These are phyloP conservation scores for Lojkania enalia DNA, from an alignment of 2,329 filamentous ascomycete genomes.

Conservation along the genomic window DNA sequence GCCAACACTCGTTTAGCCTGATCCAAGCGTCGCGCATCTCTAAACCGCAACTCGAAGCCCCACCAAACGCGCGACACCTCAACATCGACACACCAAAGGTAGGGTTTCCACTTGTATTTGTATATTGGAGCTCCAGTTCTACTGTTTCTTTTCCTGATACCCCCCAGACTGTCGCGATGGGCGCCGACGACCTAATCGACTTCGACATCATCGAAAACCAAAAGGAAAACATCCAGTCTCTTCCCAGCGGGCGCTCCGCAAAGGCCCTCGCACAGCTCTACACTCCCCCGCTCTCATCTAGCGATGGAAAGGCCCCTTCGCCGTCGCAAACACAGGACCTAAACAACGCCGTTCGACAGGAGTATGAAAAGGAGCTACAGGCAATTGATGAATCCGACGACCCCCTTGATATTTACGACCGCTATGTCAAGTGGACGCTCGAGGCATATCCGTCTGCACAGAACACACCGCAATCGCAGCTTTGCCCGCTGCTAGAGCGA, in stretches of 20 bases:
- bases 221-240: conserved; percentile 96
- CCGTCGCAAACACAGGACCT: conserved; percentile 74
- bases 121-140: conserved; percentile 6
- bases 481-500: conserved; percentile 85
- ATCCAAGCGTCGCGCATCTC: too few relatives aligned
- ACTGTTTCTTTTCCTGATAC: conserved; percentile 31
- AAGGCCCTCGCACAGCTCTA: conserved; percentile 83
- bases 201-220: conserved; percentile 95
- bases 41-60: too few relatives aligned
- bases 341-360: conserved; percentile 77
- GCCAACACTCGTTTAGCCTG: too few relatives aligned
- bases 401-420: conserved; percentile 91
- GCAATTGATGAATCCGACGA: conserved; percentile 86
- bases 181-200: conserved; percentile 55
- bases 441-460: conserved; percentile 94
- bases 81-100: background rate
- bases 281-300: conserved; percentile 60
- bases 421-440: conserved; percentile 95
- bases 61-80: too few relatives aligned
- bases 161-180: conserved; percentile 40
- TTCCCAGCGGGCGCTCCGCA: conserved; percentile 86
- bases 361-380: conserved; percentile 83
- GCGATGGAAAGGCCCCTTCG: conserved; percentile 51
- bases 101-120: background rate
- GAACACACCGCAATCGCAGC: conserved; percentile 86